Percentiles rank a stretch among this genome's conserved stretches.
Evolutionary conservation across 352 stramenopile genomes (phyloP).

Genomic region (Discostella stelligera): DNA sequence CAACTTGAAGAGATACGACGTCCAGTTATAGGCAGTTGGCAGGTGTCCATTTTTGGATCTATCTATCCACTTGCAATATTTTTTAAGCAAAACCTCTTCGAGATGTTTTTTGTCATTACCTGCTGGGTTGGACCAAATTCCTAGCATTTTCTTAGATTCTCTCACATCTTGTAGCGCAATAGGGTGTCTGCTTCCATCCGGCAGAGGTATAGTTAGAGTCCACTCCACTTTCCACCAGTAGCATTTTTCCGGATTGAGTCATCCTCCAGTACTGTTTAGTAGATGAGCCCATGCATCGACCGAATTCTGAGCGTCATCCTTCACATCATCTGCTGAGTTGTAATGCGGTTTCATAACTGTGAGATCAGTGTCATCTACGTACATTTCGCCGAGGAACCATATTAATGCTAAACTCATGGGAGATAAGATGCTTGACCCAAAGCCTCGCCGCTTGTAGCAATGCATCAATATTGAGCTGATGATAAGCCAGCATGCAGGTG

Average conservation of each 20-base stretch:
- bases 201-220: neutral
- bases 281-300: neutral
- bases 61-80: too few relatives aligned
- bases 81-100: neutral
- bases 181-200: neutral
- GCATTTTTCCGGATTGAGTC: neutral
- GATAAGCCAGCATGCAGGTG: neutral
- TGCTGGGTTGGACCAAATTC: neutral
- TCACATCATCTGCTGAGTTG: neutral
- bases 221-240: neutral
- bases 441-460: conserved; percentile 4
- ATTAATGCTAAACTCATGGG: neutral
- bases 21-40: neutral
- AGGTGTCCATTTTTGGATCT: conserved; percentile 15
- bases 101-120: conserved; percentile 4
- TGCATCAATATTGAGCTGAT: conserved; percentile 12
- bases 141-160: neutral
- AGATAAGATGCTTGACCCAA: conserved; percentile 6
- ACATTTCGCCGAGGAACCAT: neutral
- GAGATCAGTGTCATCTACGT: conserved; percentile 9
- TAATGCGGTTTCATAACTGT: neutral
- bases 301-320: neutral
- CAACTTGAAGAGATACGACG: conserved; percentile 17
- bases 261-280: neutral
- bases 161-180: conserved; percentile 1